A percentile compares a stretch with the other conserved stretches of the same genome.
These are phyloP conservation scores for Globisporangium camurandrum DNA, from an alignment of 352 stramenopile genomes.

Conservation along the genomic window DNA sequence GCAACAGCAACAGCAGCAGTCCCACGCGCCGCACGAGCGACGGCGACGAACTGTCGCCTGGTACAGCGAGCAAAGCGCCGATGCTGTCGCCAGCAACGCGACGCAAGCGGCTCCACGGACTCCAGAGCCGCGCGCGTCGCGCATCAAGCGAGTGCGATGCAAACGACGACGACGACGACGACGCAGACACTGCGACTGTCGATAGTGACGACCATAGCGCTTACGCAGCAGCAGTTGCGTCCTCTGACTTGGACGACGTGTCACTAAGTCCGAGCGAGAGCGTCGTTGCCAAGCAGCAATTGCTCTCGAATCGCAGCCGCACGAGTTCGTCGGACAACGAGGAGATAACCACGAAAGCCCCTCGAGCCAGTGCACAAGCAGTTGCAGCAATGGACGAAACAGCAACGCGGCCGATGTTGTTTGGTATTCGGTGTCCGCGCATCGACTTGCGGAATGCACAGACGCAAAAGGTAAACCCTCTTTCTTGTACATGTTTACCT, in stretches of 20 bases:
- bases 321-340: slow-evolving; percentile 10
- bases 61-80: slow-evolving; percentile 1
- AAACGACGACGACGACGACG: slow-evolving; percentile 10
- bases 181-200: slow-evolving; percentile 33
- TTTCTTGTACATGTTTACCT: too few species aligned
- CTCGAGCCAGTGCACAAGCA: too few species aligned
- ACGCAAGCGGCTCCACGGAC: slow-evolving; percentile 5
- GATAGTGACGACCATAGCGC: slow-evolving; percentile 16
- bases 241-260: too few species aligned
- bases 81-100: slow-evolving; percentile 7
- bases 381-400: too few species aligned
- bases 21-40: neutral
- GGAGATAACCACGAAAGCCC: slow-evolving; percentile 5
- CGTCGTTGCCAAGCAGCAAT: slow-evolving; percentile 36
- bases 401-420: slow-evolving; percentile 27
- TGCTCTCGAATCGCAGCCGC: slow-evolving; percentile 25
- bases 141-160: neutral
- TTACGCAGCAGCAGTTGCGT: slow-evolving; percentile 10
- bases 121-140: slow-evolving; percentile 1
- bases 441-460: slow-evolving; percentile 65
- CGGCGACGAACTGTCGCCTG: slow-evolving; percentile 8
- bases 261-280: slow-evolving; percentile 59
- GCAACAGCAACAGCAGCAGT: neutral
- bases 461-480: slow-evolving; percentile 81
- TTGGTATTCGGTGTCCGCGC: slow-evolving; percentile 30